A percentile compares a stretch with the other conserved stretches of the same genome.
These are phyloP conservation scores for Kalmusia sp. DNA, from an alignment of 2,329 filamentous ascomycete species.

Conservation along the genomic window DNA sequence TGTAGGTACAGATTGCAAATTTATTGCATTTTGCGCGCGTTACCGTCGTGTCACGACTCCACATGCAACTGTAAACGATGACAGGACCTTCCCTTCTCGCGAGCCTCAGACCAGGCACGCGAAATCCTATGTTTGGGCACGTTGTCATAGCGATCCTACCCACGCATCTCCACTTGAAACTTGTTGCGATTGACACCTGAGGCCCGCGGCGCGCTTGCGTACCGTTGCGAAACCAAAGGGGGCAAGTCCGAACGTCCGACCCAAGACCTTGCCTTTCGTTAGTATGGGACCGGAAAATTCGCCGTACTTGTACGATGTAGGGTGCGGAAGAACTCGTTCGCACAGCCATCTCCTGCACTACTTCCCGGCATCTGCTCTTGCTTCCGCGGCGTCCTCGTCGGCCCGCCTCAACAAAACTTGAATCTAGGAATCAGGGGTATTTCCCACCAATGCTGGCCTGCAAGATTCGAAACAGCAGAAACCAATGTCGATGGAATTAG, in stretches of 20 bases:
- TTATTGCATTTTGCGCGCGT: constrained; percentile 1
- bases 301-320: too few species aligned
- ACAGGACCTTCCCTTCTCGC: background rate
- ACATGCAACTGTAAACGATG: background rate
- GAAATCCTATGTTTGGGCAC: background rate
- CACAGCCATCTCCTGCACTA: too few species aligned
- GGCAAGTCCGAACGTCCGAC: too few species aligned
- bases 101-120: background rate
- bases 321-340: too few species aligned
- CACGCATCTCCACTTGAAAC: background rate
- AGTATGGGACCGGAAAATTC: too few species aligned
- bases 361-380: background rate
- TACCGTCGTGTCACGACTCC: constrained; percentile 7
- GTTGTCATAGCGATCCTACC: background rate
- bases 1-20: constrained; percentile 2
- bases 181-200: background rate
- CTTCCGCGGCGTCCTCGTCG: background rate
- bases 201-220: background rate
- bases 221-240: constrained; percentile 3
- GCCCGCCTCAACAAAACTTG: background rate
- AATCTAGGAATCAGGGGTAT: too few species aligned
- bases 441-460: too few species aligned
- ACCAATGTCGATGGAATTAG: too few species aligned
- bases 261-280: too few species aligned
- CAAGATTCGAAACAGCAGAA: too few species aligned